Evolutionary conservation across 225 moss, liverwort and hornwort genomes (phyloP).

Genomic region (Takakia lepidozioides): DNA sequence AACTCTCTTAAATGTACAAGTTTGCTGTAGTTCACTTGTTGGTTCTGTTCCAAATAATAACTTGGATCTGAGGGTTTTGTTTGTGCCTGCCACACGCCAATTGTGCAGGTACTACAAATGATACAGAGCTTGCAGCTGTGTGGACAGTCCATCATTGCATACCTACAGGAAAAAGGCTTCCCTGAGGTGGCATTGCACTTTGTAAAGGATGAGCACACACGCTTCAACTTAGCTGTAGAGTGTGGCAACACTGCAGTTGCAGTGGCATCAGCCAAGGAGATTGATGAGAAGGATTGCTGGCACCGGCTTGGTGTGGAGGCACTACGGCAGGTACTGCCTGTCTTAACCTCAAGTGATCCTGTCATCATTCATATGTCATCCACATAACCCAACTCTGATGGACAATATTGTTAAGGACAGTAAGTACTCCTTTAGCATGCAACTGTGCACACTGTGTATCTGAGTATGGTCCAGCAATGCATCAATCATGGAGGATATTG

Average conservation of each 20-base stretch:
- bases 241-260: constrained; percentile 98
- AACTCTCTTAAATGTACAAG: too few species aligned
- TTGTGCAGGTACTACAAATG: constrained; percentile 93
- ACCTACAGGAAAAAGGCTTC: constrained; percentile 95
- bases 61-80: background rate
- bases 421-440: too few species aligned
- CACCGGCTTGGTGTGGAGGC: constrained; percentile 96
- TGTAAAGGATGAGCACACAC: constrained; percentile 96
- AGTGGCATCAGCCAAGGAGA: constrained; percentile 98
- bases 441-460: too few species aligned
- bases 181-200: constrained; percentile 97
- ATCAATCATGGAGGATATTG: too few species aligned
- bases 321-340: constrained; percentile 62
- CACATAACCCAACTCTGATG: too few species aligned
- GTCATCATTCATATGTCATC: too few species aligned
- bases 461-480: too few species aligned
- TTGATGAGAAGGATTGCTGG: constrained; percentile 98
- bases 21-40: background rate
- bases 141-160: constrained; percentile 98
- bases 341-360: too few species aligned
- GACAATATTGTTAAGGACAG: too few species aligned
- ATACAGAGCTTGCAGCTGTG: constrained; percentile 93
- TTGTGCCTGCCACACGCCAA: constrained; percentile 4
- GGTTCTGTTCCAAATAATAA: background rate
- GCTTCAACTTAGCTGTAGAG: constrained; percentile 93